Evolutionary conservation across 345 rosid genomes (phyloP).

Genomic region (Jatropha curcas): DNA sequence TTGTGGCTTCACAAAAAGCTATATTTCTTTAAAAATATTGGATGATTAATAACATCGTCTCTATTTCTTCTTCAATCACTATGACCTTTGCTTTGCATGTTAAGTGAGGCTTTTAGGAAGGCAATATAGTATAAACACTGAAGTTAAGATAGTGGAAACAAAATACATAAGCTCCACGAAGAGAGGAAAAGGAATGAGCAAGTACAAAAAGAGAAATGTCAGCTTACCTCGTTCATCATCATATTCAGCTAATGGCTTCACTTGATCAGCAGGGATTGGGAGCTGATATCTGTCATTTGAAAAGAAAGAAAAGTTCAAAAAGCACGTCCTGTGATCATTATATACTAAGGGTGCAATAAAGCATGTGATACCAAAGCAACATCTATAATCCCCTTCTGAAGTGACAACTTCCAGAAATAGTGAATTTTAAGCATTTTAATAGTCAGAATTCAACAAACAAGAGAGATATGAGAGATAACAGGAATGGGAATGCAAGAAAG

Average conservation of each 20-base stretch:
- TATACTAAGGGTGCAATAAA: background rate
- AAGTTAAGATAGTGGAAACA: background rate
- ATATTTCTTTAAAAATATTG: too few relatives aligned
- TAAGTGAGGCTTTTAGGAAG: constrained; percentile 10
- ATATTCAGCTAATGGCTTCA: constrained; percentile 31
- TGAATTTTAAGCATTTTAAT: background rate
- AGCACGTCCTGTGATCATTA: background rate
- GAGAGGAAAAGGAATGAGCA: background rate
- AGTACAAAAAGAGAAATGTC: background rate
- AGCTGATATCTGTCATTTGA: constrained; percentile 30
- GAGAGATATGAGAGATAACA: background rate
- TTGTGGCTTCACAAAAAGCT: too few relatives aligned
- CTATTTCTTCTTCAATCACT: constrained; percentile 18
- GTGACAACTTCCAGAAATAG: background rate
- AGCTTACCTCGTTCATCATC: constrained; percentile 33
- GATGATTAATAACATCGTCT: too few relatives aligned
- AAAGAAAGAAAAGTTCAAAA: background rate
- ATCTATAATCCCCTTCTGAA: background rate
- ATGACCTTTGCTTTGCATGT: constrained; percentile 23
- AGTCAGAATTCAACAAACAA: background rate
- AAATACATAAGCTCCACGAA: background rate
- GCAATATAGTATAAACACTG: constrained; percentile 1
- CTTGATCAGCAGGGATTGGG: constrained; percentile 37
- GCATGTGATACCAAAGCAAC: background rate
- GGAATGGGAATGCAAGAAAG: background rate